Percentiles rank a stretch among this genome's conserved stretches.
phyloP scores from a whole-genome alignment of 768 basidiomycete species.

The Tephrocybe rancida region DNA sequence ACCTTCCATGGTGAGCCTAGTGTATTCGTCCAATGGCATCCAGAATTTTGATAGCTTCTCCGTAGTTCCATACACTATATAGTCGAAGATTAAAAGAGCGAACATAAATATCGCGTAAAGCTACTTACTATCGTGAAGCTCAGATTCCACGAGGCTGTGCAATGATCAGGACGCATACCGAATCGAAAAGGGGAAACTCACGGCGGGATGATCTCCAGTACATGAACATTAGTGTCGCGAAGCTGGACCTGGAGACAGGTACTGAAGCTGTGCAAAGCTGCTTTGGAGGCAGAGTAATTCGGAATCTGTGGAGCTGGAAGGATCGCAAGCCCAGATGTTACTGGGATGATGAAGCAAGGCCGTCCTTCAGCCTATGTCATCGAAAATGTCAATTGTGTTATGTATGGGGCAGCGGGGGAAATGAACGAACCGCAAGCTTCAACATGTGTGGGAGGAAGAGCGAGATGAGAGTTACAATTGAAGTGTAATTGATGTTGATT shows the following conservation, averaged over 20 bases:
- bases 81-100: neutral
- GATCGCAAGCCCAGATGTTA: constrained; percentile 56
- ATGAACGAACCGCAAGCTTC: constrained; percentile 52
- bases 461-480: constrained; percentile 48
- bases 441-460: constrained; percentile 57
- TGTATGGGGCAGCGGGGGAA: neutral
- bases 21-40: constrained; percentile 56
- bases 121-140: constrained; percentile 57
- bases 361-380: constrained; percentile 41
- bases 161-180: neutral
- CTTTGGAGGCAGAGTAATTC: constrained; percentile 61
- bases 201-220: constrained; percentile 63
- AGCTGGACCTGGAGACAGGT: constrained; percentile 50
- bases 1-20: constrained; percentile 31
- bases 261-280: constrained; percentile 55
- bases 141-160: constrained; percentile 58
- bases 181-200: constrained; percentile 29
- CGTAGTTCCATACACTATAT: constrained; percentile 53
- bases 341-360: constrained; percentile 49
- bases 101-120: neutral
- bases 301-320: constrained; percentile 41
- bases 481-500: constrained; percentile 55
- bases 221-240: constrained; percentile 48
- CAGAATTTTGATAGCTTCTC: constrained; percentile 49
- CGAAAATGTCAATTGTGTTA: neutral